Conservation (phyloP, 2,329 filamentous ascomycete genomes). For the Nakataea oryzae region DNA sequence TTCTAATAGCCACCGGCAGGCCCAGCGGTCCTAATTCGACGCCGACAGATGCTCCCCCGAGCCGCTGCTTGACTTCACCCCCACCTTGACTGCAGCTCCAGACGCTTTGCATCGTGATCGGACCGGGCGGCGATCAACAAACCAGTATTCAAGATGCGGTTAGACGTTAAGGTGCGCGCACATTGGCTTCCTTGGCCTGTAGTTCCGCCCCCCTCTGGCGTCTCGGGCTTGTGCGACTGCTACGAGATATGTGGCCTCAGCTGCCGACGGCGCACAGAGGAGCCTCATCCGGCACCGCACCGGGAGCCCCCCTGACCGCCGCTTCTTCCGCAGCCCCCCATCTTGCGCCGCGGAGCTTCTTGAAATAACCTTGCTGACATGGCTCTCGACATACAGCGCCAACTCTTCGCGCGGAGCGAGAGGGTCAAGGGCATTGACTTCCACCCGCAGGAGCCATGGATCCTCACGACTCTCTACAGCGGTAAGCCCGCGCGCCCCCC, state of each 20-base stretch:
- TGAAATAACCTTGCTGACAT: constrained; percentile 12
- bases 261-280: neutral
- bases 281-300: neutral
- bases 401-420: constrained; percentile 71
- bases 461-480: constrained; percentile 89
- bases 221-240: neutral
- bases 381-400: constrained; percentile 13
- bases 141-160: constrained; percentile 2
- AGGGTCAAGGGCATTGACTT: constrained; percentile 97
- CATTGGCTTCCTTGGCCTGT: neutral
- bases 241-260: constrained; percentile 1
- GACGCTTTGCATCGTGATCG: neutral
- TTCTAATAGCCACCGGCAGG: neutral
- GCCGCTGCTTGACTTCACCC: neutral
- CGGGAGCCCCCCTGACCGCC: neutral
- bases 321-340: neutral
- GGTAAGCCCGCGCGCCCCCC: constrained; percentile 42
- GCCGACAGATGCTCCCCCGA: neutral
- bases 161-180: constrained; percentile 5
- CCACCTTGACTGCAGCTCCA: neutral
- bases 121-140: neutral
- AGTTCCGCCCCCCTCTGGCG: neutral
- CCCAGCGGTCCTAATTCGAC: neutral
- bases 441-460: constrained; percentile 94
- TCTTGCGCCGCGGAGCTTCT: neutral